These are phyloP conservation scores for Puya raimondii DNA, from an alignment of 176 grass and related monocot species.

Conservation along the genomic window DNA sequence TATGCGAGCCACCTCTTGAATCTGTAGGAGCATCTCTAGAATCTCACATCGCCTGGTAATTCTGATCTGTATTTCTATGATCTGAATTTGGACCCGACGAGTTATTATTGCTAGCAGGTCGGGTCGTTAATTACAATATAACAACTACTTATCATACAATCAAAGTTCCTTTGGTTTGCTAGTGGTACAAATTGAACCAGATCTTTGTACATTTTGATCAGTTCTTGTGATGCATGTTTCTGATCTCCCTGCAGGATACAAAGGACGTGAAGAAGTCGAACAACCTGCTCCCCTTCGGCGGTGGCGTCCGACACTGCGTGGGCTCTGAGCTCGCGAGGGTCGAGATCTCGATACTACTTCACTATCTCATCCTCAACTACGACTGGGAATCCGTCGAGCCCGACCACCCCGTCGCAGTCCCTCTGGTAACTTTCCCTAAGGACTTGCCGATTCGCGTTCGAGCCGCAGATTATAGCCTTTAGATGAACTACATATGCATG, in stretches of 20 bases:
- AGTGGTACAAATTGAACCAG: too few relatives aligned
- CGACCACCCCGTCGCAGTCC: not conserved
- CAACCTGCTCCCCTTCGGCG: conserved; percentile 12
- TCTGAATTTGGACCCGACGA: too few relatives aligned
- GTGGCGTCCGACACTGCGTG: conserved; percentile 9
- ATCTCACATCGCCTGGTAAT: too few relatives aligned
- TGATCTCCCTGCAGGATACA: not conserved
- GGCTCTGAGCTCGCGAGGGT: conserved; percentile 15
- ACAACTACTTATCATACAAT: too few relatives aligned
- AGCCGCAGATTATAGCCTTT: not conserved
- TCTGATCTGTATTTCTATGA: too few relatives aligned
- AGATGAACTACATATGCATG: too few relatives aligned
- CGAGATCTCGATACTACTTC: conserved; percentile 14
- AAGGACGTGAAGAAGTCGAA: not conserved
- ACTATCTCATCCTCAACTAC: conserved; percentile 17
- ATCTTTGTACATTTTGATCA: too few relatives aligned
- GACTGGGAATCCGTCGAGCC: conserved; percentile 7
- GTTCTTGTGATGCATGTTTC: not conserved
- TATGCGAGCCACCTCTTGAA: too few relatives aligned
- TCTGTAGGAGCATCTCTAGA: too few relatives aligned
- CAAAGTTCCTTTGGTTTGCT: too few relatives aligned
- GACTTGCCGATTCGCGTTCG: not conserved
- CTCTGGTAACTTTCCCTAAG: not conserved
- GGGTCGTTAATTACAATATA: too few relatives aligned
- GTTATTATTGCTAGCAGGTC: too few relatives aligned